Percentiles rank a stretch among this genome's conserved stretches.
Evolutionary conservation across 2,329 filamentous ascomycete genomes (phyloP).

Genomic region (Didymella pinodella): DNA sequence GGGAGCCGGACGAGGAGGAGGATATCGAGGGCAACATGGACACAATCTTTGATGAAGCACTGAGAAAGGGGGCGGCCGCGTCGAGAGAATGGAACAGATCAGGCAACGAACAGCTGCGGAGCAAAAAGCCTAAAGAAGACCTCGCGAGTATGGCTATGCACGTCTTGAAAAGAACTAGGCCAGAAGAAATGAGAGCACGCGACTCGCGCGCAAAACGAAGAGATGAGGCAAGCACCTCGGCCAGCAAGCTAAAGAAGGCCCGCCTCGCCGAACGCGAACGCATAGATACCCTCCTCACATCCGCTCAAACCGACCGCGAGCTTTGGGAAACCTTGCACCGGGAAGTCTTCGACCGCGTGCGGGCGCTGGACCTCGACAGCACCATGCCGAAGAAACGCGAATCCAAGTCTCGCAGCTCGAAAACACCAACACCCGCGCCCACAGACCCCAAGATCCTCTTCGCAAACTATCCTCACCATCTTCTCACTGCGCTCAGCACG

Average conservation of each 20-base stretch:
- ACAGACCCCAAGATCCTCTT: conserved; percentile 65
- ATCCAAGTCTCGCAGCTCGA: neutral
- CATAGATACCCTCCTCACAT: conserved; percentile 63
- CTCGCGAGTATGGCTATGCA: conserved; percentile 28
- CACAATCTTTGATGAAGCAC: conserved; percentile 42
- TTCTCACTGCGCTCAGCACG: conserved; percentile 65
- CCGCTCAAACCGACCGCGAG: conserved; percentile 66
- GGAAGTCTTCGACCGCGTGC: conserved; percentile 70
- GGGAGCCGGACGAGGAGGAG: conserved; percentile 41
- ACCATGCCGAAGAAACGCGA: neutral
- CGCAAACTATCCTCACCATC: conserved; percentile 69
- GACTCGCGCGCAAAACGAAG: neutral
- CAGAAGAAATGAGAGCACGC: conserved; percentile 7
- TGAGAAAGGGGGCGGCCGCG: conserved; percentile 26
- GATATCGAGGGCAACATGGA: conserved; percentile 30
- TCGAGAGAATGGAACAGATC: conserved; percentile 12
- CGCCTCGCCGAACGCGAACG: conserved; percentile 56
- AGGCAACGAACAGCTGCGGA: conserved; percentile 16
- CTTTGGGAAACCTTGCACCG: conserved; percentile 72
- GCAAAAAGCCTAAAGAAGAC: conserved; percentile 16
- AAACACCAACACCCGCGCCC: conserved; percentile 1
- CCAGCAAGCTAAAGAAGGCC: conserved; percentile 24
- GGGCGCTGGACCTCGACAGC: conserved; percentile 62
- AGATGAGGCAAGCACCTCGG: conserved; percentile 17
- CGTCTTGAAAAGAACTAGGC: conserved; percentile 20